Base-by-base conservation (phyloP, 768 basidiomycete genomes). In the Fomitopsis pulvina region DNA sequence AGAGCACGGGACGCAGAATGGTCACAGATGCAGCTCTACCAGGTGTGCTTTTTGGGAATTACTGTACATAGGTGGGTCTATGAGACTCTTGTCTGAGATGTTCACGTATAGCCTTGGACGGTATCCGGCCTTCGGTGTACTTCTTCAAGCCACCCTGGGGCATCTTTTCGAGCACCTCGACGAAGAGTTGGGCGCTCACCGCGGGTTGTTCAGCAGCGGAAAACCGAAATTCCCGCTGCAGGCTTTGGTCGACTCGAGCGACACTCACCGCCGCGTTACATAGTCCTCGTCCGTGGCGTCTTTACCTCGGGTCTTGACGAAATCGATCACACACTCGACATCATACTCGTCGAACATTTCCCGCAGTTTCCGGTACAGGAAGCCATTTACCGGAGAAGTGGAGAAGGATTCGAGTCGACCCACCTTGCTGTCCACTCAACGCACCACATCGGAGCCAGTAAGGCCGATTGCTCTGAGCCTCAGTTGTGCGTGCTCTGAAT, bases 311-410 rank as follows among this genome's bases (percentile, higher is more conserved):
- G 79, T 70, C 60, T 84, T 81, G 10, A 94, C 85, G 45, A 99
- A 77, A 71, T 98, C 97, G 69, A 98, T 82, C 38, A 99, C 96
- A 41, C 83, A 85, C 61, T 92, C 87, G 58, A 99, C 95, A 57
- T 97, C 90, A 66, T 86, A 87, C 67, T 95, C 88, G 66, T 92
- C 89, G 54, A 91, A 94, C 11, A 95, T 94, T 64, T 92, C 86
- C 29, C 91, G 85, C 14, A 98, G 75, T 67, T 90, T 92, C 42
- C 96, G 78, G n/a, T n/a, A n/a, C n/a, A n/a, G n/a, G n/a, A n/a
- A n/a, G n/a, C n/a, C n/a, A n/a, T n/a, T n/a, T n/a, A n/a, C n/a
- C n/a, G n/a, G n/a, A n/a, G n/a, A n/a, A n/a, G n/a, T n/a, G n/a
- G n/a, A n/a, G n/a, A n/a, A n/a, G n/a, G n/a, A n/a, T n/a, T n/a